Evolutionary conservation across 2,329 filamentous ascomycete genomes (phyloP).

Genomic region (Neopestalotiopsis sp.): DNA sequence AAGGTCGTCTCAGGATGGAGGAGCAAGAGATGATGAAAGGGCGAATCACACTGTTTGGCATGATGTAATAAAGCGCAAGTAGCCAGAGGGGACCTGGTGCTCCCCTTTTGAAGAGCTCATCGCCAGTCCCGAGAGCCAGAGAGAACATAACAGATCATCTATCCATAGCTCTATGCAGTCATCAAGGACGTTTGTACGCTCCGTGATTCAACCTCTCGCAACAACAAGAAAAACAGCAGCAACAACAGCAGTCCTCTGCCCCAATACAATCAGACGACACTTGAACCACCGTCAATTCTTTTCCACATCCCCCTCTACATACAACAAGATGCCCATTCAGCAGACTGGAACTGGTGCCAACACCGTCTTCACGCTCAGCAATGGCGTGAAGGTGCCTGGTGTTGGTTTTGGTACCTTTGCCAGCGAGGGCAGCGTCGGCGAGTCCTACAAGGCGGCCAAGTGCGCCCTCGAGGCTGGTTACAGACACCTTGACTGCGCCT

Average conservation of each 20-base stretch:
- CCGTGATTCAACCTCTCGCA: not conserved
- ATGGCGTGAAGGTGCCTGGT: constrained; percentile 64
- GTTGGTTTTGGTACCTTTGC: constrained; percentile 71
- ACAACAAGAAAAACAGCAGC: not conserved
- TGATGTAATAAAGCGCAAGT: constrained; percentile 17
- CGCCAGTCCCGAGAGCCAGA: not conserved
- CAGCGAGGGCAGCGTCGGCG: constrained; percentile 66
- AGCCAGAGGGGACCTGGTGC: not conserved
- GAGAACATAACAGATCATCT: not conserved
- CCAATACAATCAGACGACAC: not conserved
- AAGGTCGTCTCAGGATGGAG: not conserved
- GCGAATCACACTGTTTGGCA: constrained; percentile 6
- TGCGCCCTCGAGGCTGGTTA: constrained; percentile 67
- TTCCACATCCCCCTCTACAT: not conserved
- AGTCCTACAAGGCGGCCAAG: constrained; percentile 69
- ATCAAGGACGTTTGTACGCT: constrained; percentile 26
- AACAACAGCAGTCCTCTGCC: not conserved
- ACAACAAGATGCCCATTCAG: constrained; percentile 7
- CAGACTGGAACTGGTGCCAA: constrained; percentile 22
- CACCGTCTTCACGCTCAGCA: constrained; percentile 51
- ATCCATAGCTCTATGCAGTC: constrained; percentile 9
- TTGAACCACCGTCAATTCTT: not conserved
- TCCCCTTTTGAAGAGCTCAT: constrained; percentile 15
- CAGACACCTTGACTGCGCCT: constrained; percentile 71
- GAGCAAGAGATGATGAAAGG: constrained; percentile 12